Base-by-base conservation (phyloP, 2,329 filamentous ascomycete genomes). In the Anisogramma anomala region DNA sequence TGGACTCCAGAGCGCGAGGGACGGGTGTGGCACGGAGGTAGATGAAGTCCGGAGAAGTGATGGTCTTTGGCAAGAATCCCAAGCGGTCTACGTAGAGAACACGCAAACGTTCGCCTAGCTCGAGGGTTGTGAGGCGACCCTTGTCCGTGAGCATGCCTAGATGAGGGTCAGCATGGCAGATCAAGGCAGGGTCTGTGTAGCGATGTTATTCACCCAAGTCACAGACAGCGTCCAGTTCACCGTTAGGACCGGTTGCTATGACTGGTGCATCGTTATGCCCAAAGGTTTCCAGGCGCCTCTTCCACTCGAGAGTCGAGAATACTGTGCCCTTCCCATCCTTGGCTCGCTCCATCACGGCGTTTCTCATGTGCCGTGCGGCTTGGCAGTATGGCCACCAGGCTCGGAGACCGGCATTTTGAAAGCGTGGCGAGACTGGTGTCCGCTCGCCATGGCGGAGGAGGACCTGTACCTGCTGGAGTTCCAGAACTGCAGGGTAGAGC, bases 331-430 rank as follows among this genome's bases (percentile, higher is more conserved):
- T 57, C 36, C 56, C 54, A 15, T 52, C 51, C 34, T 59, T 48
- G 42, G 55, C 50, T 8, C 64, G 60, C 43, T 68, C 62, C 26
- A 75, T 64, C 23, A 76, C 60, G 48, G 61, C 65, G 22, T 64
- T 63, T 46, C 63, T 75, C 57, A 96, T 72, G 50, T 81, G 79
- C 45, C 77, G 74, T 17, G 83, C 84, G 41, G 80, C 76, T 49
- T 75, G 74, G 64, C 91, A 98, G 63, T 95, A 96, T 2, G 91
- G 86, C 91, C 91, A 98, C 62, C 78, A 79, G 36, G 71, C 57
- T 32, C 64, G 58, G n/a, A 82, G 68, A 9, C 77, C 77, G 35
- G 75, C 74, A 64, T 89, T 91, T 56, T 84, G 75, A 59, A 98
- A 95, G 28, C 91, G 82, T n/a, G 84, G 72, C 43, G 78, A 83